phyloP scores from a whole-genome alignment of 257 asterid species.

The Gentiana dahurica region DNA sequence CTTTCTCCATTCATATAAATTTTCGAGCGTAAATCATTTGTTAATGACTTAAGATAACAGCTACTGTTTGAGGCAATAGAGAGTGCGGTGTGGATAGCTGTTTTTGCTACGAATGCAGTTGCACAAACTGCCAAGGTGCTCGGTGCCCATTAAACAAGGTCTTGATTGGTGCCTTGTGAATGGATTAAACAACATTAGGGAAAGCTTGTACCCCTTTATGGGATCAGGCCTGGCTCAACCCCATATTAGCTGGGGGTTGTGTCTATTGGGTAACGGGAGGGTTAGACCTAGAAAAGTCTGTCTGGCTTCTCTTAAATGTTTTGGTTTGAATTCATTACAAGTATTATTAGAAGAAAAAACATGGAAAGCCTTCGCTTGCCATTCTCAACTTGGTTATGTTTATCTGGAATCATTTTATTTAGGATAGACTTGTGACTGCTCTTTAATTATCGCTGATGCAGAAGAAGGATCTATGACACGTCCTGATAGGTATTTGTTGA shows the following conservation, averaged over 20 bases:
- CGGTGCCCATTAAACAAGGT: too few relatives aligned
- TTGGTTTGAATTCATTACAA: background rate
- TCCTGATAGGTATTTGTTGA: constrained; percentile 65
- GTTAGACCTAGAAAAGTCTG: background rate
- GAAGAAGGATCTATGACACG: constrained; percentile 50
- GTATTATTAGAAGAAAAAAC: background rate
- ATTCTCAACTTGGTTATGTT: background rate
- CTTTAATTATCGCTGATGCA: constrained; percentile 22
- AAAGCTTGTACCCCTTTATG: too few relatives aligned
- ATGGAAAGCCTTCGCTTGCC: background rate
- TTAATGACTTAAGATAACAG: background rate
- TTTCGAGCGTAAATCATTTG: background rate
- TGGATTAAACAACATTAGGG: too few relatives aligned
- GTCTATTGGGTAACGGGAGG: too few relatives aligned
- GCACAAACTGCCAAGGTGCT: too few relatives aligned
- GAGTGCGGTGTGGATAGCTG: too few relatives aligned
- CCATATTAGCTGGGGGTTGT: too few relatives aligned
- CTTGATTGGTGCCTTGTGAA: too few relatives aligned
- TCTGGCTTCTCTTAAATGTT: background rate
- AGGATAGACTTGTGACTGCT: constrained; percentile 1
- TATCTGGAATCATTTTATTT: background rate
- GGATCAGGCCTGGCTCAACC: too few relatives aligned
- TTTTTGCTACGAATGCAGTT: too few relatives aligned
- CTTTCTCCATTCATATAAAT: too few relatives aligned
- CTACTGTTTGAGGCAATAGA: background rate